These are phyloP conservation scores for Zizania latifolia DNA, from an alignment of 176 grass and related monocot species.

Conservation along the genomic window DNA sequence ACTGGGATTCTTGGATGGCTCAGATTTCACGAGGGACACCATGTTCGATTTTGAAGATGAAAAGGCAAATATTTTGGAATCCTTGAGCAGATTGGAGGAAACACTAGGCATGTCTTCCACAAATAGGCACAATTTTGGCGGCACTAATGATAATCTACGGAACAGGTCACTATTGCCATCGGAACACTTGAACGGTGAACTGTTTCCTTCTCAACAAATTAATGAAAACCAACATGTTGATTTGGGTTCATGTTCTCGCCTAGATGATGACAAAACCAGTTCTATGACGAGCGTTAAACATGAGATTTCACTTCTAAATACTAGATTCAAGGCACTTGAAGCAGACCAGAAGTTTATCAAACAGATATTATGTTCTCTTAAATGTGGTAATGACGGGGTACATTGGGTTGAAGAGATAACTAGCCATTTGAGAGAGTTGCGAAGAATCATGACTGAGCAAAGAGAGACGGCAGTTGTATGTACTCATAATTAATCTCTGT, in stretches of 20 bases:
- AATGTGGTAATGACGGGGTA: constrained; percentile 36
- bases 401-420: constrained; percentile 58
- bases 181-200: constrained; percentile 11
- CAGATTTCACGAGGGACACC: constrained; percentile 36
- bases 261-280: constrained; percentile 5
- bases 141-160: constrained; percentile 1
- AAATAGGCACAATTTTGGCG: constrained; percentile 24
- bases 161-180: neutral
- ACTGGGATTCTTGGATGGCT: constrained; percentile 13
- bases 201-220: constrained; percentile 15
- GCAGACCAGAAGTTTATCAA: constrained; percentile 54
- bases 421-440: constrained; percentile 49
- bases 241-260: constrained; percentile 17
- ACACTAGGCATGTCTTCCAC: constrained; percentile 36
- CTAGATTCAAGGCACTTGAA: constrained; percentile 60
- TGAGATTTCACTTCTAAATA: constrained; percentile 46
- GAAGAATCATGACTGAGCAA: constrained; percentile 38
- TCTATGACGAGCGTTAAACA: constrained; percentile 23
- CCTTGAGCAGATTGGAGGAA: constrained; percentile 56
- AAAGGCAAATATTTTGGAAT: constrained; percentile 55
- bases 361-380: constrained; percentile 54
- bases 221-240: constrained; percentile 16
- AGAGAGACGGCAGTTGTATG: constrained; percentile 28
- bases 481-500: no score
- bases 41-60: constrained; percentile 70